A percentile compares a stretch with the other conserved stretches of the same genome.
These are phyloP conservation scores for Myotisia sp. DNA, from an alignment of 2,329 filamentous ascomycete species.

Conservation along the genomic window DNA sequence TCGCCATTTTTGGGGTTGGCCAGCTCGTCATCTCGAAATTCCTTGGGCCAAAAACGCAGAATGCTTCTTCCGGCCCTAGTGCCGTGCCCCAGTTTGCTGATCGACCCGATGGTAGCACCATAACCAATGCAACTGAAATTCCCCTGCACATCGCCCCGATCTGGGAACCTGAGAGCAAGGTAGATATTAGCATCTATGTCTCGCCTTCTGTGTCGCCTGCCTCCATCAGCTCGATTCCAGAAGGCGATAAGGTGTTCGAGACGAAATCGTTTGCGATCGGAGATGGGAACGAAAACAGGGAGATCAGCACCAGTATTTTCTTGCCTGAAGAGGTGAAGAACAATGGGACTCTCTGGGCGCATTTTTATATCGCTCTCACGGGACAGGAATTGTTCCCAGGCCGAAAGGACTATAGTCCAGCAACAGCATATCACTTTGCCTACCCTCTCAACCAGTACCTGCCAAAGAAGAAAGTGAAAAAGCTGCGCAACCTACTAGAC, in stretches of 20 bases:
- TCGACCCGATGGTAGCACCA: slow-evolving; percentile 42
- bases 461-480: slow-evolving; percentile 75
- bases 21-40: slow-evolving; percentile 45
- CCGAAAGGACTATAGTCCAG: slow-evolving; percentile 54
- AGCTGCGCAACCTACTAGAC: slow-evolving; percentile 70
- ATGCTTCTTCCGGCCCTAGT: slow-evolving; percentile 13
- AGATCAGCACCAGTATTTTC: slow-evolving; percentile 60
- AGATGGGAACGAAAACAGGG: slow-evolving; percentile 63
- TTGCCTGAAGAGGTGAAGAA: slow-evolving; percentile 71
- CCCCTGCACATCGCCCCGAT: slow-evolving; percentile 68
- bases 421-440: slow-evolving; percentile 67
- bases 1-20: slow-evolving; percentile 45
- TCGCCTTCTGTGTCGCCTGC: slow-evolving; percentile 59
- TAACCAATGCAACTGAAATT: slow-evolving; percentile 47
- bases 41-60: slow-evolving; percentile 30
- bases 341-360: slow-evolving; percentile 87
- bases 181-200: slow-evolving; percentile 78
- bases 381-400: slow-evolving; percentile 66
- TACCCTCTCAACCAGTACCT: slow-evolving; percentile 81
- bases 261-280: slow-evolving; percentile 70
- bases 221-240: slow-evolving; percentile 49
- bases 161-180: slow-evolving; percentile 62
- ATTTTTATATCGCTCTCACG: slow-evolving; percentile 73
- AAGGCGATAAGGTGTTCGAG: slow-evolving; percentile 53
- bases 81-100: slow-evolving; percentile 48